Base-by-base conservation (phyloP, 371 early-diverging fungal species). In the Syncephalastrum sp. region DNA sequence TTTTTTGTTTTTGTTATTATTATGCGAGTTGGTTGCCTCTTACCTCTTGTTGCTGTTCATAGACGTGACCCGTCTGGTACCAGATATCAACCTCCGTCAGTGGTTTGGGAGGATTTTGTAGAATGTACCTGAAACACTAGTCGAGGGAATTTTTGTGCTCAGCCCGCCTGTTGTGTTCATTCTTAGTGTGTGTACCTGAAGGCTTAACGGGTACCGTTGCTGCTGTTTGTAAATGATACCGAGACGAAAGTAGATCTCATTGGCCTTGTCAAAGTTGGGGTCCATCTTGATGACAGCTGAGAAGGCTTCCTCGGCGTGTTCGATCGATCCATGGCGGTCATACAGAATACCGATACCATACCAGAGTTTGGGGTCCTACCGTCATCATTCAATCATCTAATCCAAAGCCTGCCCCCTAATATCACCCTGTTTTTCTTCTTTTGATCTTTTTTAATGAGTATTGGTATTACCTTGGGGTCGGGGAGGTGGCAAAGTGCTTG, bases 221-320 rank as follows among this genome's bases (percentile, higher is more conserved):
- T 95, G 96, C 60, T 93, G 93, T 71, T 96, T 98, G 82, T 97
- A 95, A 46, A 99, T 95, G 62, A 98, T 95, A 12, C 98, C 98
- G 17, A 99, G 77, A 27, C 98, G 81, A 68, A 98, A 99, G 67
- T 96, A 96, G 17, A 99, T 94, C 66, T 99, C 99, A 65, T 91
- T 94, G 21, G 94, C 92, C 74, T 96, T 96, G 63, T 96, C 95
- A 69, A 93, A 96, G 49, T 90, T 84, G 13, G 91, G 88, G 51
- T 92, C 93, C 88, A 92, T 90, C 47, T 83, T 75, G 81, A 93
- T 85, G 14, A 90, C 98, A 5, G 95, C 91, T 0, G 91, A 81
- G 63, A 98, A 98, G 0, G 98, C 98, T 64, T 96, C 97, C 74
- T 97, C 97, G 5, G 99, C 98, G 68, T 96, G 92, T 50, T 98